Base-by-base conservation (phyloP, 140 eudicot genomes). In the Stevia rebaudiana region DNA sequence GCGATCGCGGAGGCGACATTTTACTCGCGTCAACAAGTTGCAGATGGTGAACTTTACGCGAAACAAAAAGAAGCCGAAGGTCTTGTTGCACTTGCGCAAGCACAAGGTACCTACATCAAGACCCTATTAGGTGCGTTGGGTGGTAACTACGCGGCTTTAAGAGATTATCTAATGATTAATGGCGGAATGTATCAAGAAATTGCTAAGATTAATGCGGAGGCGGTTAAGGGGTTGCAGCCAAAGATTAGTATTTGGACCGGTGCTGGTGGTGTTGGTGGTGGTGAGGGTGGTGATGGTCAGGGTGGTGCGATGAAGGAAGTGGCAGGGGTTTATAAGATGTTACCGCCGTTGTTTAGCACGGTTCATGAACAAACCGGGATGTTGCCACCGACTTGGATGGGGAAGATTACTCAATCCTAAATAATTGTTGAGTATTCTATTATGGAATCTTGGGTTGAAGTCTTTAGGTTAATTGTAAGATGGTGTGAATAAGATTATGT, bases 301-400 rank as follows among this genome's bases (percentile, higher is more conserved):
- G 81, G 74, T 35, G 75, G 74, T 63, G 95, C 85, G 5, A 78
- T 86, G 90, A 81, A 83, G 75, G 90, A 86, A 43, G 81, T 83
- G 2, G 90, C 87, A 0, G 80, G 84, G 5, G 82, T 86, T 2
- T 86, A 86, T 28, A 81, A 70, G 18, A 86, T 83, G 90, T 31
- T 86, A 73, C 95, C 95, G 12, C 90, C 90, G 22, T 55, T 86
- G 74, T 79, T 86, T 22, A 83, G 56, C 69, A 86, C 87, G 0
- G 89, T 82, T 55, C 78, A 80, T 50, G 89, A 86, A 58, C 94
- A 86, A 57, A 86, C 94, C 3, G 89, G 89, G 22, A 82, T 86
- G 89, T 55, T 77, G 50, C 94, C 94, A 11, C 94, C 94, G 0
- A 28, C 82, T 21, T 85, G 94, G 94, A 69, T 75, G 80, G 80